Percentiles rank a stretch among this genome's conserved stretches.
Conservation (phyloP, 495 filamentous ascomycete species). For the Penicillium maclennaniae region DNA sequence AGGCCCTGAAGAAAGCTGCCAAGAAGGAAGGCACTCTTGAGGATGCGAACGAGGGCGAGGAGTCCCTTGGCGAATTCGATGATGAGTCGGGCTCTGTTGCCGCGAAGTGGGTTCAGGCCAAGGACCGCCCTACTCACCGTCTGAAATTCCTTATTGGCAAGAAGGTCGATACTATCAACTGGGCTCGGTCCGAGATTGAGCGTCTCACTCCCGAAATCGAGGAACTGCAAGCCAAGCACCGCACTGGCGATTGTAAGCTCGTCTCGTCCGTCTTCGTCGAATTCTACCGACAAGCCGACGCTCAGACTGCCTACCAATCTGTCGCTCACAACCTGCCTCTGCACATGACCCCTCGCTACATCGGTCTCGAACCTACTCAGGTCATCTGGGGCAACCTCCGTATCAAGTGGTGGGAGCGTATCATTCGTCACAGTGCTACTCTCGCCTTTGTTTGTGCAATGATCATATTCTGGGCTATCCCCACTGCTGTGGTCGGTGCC, state of each 20-base stretch:
- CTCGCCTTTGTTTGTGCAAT: conserved; percentile 67
- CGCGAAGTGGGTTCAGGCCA: conserved; percentile 71
- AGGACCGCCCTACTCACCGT: conserved; percentile 83
- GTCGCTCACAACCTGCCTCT: conserved; percentile 85
- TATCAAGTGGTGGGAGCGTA: conserved; percentile 83
- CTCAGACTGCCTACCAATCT: conserved; percentile 77
- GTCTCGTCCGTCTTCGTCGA: conserved; percentile 70
- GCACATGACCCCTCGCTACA: conserved; percentile 89
- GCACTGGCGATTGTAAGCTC: conserved; percentile 63
- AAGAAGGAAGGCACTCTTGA: conserved; percentile 63
- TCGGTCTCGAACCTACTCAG: conserved; percentile 79
- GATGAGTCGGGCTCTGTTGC: conserved; percentile 72
- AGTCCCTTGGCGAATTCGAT: conserved; percentile 49
- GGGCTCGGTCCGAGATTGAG: conserved; percentile 78
- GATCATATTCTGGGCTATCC: conserved; percentile 92
- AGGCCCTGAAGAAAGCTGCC: conserved; percentile 67
- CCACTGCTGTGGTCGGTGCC: conserved; percentile 77
- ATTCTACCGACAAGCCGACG: conserved; percentile 74
- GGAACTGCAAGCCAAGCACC: conserved; percentile 68
- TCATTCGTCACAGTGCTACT: conserved; percentile 67
- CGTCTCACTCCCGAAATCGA: conserved; percentile 78
- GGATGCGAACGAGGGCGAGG: conserved; percentile 32
- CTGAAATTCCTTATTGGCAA: conserved; percentile 76
- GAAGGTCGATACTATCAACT: conserved; percentile 84
- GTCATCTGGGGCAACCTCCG: conserved; percentile 85